Base-by-base conservation (phyloP, 2,329 filamentous ascomycete genomes). In the Penicillium frequentans region DNA sequence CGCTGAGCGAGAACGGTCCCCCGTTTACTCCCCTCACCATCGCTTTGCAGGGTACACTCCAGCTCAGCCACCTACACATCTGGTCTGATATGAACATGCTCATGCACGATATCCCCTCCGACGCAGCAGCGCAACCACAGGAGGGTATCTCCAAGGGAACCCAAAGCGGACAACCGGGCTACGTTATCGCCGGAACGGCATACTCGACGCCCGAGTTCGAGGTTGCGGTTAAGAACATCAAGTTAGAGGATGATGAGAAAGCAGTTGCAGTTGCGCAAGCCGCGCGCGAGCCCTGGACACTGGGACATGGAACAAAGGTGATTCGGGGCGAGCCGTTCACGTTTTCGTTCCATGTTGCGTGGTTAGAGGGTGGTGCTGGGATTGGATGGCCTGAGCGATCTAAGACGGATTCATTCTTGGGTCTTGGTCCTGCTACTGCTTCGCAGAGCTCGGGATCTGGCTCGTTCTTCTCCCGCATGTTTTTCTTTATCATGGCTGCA, bases 11-110 rank as follows among this genome's bases (percentile, higher is more conserved):
- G 50, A 64, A 72, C 45, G 72, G 70, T 0, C 70, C 69, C 8
- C 65, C 72, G 7, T 76, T 75, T 75, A 90, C 93, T 14, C 93
- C 93, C 0, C 82, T 96, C 37, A 89, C 96, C 7, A 91, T 99
- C 62, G 93, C 93, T 2, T 79, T 99, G 19, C 89, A 93, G 13
- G 95, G 95, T 2, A 96, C 91, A 0, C 82, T 98, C 21, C 93
- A 99, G 76, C 81, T 88, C 50, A 91, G 87, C 73, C 95, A 97
- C 75, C 81, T 99, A 67, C 95, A 98, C 77, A 86, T 99, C 64
- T 90, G 89, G 70, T 93, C 92, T 6, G 87, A 91, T 69, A 83
- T 98, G 73, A 98, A 98, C 72, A 87, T 98, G 59, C 81, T 98
- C 54, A 82, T 97, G 64, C 95, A 93, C 61, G 79, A 70, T 35